These are phyloP conservation scores for Ustulina deusta DNA, from an alignment of 2,329 filamentous ascomycete species.

Conservation along the genomic window DNA sequence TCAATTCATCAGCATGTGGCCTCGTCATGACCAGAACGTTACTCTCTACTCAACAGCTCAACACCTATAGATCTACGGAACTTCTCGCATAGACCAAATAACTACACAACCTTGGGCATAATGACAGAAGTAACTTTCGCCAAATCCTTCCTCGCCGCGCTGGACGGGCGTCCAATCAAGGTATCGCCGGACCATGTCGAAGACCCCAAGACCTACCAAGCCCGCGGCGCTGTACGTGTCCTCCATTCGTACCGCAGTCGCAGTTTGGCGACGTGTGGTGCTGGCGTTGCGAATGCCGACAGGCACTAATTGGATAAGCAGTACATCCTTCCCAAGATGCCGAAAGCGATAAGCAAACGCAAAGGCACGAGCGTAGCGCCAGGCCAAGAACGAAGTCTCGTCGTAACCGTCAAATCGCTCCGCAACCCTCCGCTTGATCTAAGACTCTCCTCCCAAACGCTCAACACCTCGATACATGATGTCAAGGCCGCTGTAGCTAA, in stretches of 20 bases:
- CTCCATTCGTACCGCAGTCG: slow-evolving; percentile 10
- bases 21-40: slow-evolving; percentile 26
- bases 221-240: slow-evolving; percentile 77
- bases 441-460: slow-evolving; percentile 70
- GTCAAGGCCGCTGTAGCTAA: slow-evolving; percentile 77
- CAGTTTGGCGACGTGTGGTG: background rate
- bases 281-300: background rate
- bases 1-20: slow-evolving; percentile 14
- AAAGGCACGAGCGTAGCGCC: slow-evolving; percentile 56
- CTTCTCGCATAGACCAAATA: background rate
- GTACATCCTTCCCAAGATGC: slow-evolving; percentile 79
- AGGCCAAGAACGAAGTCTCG: slow-evolving; percentile 65
- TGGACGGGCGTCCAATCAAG: slow-evolving; percentile 84
- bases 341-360: slow-evolving; percentile 66
- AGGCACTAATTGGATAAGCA: slow-evolving; percentile 52
- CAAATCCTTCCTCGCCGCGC: slow-evolving; percentile 81
- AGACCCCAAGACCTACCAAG: slow-evolving; percentile 81
- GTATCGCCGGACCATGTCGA: slow-evolving; percentile 91
- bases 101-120: slow-evolving; percentile 42
- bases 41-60: slow-evolving; percentile 5
- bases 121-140: slow-evolving; percentile 91
- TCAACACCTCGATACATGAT: slow-evolving; percentile 80
- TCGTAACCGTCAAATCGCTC: slow-evolving; percentile 77
- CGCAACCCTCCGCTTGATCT: slow-evolving; percentile 80
- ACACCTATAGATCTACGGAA: background rate